Evolutionary conservation across 768 basidiomycete genomes (phyloP), one percentile per base, ranked within the genome.

Genomic region (Coprinopsis cinerea): DNA sequence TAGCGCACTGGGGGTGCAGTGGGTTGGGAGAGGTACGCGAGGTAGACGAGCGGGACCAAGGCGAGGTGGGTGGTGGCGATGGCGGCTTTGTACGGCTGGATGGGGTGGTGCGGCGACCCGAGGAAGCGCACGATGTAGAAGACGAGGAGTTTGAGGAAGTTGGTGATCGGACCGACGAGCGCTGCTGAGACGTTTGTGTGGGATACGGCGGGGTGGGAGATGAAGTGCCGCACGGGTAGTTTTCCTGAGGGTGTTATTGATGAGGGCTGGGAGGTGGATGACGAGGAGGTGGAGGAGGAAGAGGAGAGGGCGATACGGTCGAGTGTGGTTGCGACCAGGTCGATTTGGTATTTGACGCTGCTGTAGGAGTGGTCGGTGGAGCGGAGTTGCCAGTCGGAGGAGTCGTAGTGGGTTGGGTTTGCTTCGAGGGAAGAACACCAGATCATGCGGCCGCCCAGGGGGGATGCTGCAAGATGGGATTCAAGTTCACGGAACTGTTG

Each of bases 401-500:
- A 60, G 48, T 83, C 74, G 54, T 81, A 87, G 52, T 65, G 76
- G 15, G 64, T 55, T 0, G 81, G 74, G 5, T 66, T 68, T 0
- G 82, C 76, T 64, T 85, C 83, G 5, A 85, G 59, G 4, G 89
- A 91, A 3, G 88, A 86, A 52, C 79, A 81, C 91, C 91, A 93
- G 13, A 92, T 64, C 4, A 92, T 78, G 27, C 88, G 77, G 2
- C 81, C 69, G 24, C 74, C 73, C 2, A 68, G 68, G 3, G 68
- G 64, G 18, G 76, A 73, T 23, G 73, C 72, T 13, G 67, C 54
- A 13, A 92, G 71, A 18, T 78, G 64, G 1, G 68, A 69, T 56
- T 83, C 69, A 22, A 92, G 66, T 14, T 74, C 67, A 28, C 86
- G 83, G 53, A 77, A 83, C 90, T 92, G 41, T 22, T 22, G 23